A percentile compares a stretch with the other conserved stretches of the same genome.
Conservation (phyloP, 768 basidiomycete species). For the Brasilioporus rufonigricans region DNA sequence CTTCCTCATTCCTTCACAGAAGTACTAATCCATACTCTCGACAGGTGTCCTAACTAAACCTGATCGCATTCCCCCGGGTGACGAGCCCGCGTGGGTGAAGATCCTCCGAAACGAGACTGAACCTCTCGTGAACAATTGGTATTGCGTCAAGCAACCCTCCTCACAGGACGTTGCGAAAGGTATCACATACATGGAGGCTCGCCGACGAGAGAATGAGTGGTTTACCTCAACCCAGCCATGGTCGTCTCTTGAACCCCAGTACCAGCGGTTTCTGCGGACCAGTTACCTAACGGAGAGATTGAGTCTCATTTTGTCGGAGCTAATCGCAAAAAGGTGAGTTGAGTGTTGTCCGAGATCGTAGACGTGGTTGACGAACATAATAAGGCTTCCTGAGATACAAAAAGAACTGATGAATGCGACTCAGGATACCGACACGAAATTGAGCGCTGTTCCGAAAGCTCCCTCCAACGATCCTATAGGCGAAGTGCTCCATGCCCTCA, state of each 20-base stretch:
- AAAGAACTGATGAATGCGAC: slow-evolving; percentile 53
- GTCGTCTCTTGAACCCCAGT: slow-evolving; percentile 48
- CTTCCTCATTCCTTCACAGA: no score
- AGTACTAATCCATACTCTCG: background rate
- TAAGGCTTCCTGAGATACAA: slow-evolving; percentile 61
- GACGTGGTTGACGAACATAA: background rate
- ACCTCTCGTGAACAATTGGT: no score
- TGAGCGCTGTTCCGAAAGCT: slow-evolving; percentile 42
- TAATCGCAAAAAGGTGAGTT: slow-evolving; percentile 58
- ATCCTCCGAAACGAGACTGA: no score
- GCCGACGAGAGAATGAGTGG: slow-evolving; percentile 52
- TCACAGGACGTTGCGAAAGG: slow-evolving; percentile 21
- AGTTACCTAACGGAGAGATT: slow-evolving; percentile 53
- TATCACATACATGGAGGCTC: slow-evolving; percentile 56
- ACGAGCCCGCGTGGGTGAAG: no score
- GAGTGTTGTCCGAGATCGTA: background rate
- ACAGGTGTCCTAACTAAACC: slow-evolving; percentile 58
- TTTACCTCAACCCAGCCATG: slow-evolving; percentile 55
- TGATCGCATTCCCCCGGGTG: no score
- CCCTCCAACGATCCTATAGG: slow-evolving; percentile 55
- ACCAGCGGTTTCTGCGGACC: slow-evolving; percentile 56
- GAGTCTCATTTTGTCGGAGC: slow-evolving; percentile 57
- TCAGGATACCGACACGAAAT: slow-evolving; percentile 32
- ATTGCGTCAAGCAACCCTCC: no score
- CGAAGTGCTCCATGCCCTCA: slow-evolving; percentile 52